These are phyloP conservation scores for Lophium mytilinum DNA, from an alignment of 495 filamentous ascomycete species.

Conservation along the genomic window DNA sequence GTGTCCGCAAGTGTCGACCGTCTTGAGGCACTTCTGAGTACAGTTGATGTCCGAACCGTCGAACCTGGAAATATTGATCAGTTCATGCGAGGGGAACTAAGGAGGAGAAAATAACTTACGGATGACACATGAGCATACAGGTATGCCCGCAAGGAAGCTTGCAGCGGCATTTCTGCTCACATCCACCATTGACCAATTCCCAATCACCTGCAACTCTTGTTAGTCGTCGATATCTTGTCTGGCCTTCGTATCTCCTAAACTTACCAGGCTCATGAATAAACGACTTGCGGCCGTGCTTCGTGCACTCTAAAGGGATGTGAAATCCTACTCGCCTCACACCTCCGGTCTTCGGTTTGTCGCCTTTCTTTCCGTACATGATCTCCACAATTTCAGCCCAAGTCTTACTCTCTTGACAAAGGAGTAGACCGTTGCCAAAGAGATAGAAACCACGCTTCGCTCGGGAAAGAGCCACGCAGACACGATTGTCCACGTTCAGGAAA, in stretches of 20 bases:
- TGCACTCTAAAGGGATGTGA: constrained; percentile 32
- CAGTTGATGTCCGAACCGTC: constrained; percentile 13
- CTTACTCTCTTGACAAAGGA: constrained; percentile 39
- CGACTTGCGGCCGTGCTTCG: constrained; percentile 30
- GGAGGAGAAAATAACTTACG: constrained; percentile 22
- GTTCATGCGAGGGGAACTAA: not conserved
- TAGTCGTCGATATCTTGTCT: constrained; percentile 31
- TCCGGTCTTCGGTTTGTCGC: not conserved
- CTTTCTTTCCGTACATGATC: constrained; percentile 25
- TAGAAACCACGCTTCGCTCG: constrained; percentile 80
- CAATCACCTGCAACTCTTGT: constrained; percentile 47
- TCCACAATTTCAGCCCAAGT: constrained; percentile 33
- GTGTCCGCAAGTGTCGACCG: constrained; percentile 9
- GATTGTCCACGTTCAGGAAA: constrained; percentile 66
- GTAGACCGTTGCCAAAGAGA: constrained; percentile 69
- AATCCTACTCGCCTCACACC: constrained; percentile 29
- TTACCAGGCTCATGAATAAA: constrained; percentile 32
- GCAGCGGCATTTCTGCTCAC: constrained; percentile 43
- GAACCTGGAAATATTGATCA: constrained; percentile 3
- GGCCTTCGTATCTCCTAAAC: not conserved
- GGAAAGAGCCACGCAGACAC: constrained; percentile 81
- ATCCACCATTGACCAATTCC: constrained; percentile 50
- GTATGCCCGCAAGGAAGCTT: constrained; percentile 40
- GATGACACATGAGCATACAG: constrained; percentile 44
- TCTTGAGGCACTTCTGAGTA: constrained; percentile 1